Base-by-base conservation (phyloP, 2,329 filamentous ascomycete genomes). In the Periconia macrospinosa region DNA sequence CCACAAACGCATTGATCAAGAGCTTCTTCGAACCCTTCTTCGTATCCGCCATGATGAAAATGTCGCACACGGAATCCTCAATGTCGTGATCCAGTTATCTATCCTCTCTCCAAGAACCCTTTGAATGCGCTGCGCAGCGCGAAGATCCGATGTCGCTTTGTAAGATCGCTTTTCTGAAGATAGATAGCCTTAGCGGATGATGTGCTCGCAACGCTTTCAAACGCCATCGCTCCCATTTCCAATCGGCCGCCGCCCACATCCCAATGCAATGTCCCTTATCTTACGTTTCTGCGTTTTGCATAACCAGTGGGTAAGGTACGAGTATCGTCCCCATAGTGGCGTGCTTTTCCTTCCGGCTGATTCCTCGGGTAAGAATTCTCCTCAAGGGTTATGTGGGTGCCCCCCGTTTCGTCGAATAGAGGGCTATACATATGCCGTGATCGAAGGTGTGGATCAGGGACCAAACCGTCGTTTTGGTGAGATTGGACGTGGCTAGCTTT, bases 1-100 rank as follows among this genome's bases (percentile, higher is more conserved):
- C 74, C 13, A 77, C 74, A 48, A 77, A 78, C 30, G 74, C 75
- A 62, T 78, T 76, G 41, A 78, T 67, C 30, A 76, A 73, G 47
- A 76, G 58, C 59, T 73, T 75, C 57, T 76, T 75, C 6, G 43
- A 59, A 59, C 72, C 75, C 58, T 76, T 75, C 6, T 42, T 49
- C 35, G 60, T 19, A 35, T 54, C 53, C 56, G 60, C 62, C 23
- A 27, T 27, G 23, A 27, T 27, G 23, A 27, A 27, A 47, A 57
- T 60, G 53, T 63, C 57, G 57, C 56, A 53, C 49, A 35, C 44
- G 41, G 17, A 43, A 2, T 19, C 51, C 30, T 47, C 52, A 43
- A 59, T 66, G 56, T 64, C 57, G 57, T 62, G 56, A 48, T 64
- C 46, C 33, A 27, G 33, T 59, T 55, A 42, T 2, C 50, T 50